A percentile compares a stretch with the other conserved stretches of the same genome.
Evolutionary conservation across 1,284 basidiomycete species (phyloP).

Genomic region (Irpex lacteus): DNA sequence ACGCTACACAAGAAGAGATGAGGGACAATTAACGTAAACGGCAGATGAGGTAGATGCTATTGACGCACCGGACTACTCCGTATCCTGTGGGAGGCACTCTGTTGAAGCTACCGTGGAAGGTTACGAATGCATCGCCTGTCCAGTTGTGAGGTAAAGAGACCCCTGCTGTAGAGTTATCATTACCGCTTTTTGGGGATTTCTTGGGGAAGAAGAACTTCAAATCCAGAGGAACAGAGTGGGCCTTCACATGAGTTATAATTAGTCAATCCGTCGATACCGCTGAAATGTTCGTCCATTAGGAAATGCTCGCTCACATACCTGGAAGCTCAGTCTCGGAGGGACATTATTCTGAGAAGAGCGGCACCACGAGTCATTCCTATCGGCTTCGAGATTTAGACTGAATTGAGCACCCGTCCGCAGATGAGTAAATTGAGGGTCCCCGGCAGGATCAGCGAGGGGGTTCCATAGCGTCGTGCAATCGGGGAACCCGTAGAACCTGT

Average conservation of each 20-base stretch:
- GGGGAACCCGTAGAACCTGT: conserved; percentile 13
- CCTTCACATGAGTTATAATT: conserved; percentile 21
- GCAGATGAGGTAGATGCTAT: neutral
- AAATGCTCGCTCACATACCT: conserved; percentile 1
- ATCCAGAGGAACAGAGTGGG: conserved; percentile 42
- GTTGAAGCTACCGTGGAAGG: conserved; percentile 28
- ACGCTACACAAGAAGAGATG: conserved; percentile 1
- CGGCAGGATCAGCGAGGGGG: conserved; percentile 10
- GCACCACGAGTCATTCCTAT: conserved; percentile 22
- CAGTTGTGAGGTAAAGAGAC: conserved; percentile 28
- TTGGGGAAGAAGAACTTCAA: conserved; percentile 34
- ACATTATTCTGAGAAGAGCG: conserved; percentile 29
- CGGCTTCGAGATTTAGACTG: conserved; percentile 11
- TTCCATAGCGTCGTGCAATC: conserved; percentile 17
- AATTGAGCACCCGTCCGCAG: conserved; percentile 13
- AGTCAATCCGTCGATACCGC: neutral
- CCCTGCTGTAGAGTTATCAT: neutral
- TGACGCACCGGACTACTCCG: conserved; percentile 38
- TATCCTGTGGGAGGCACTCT: conserved; percentile 35
- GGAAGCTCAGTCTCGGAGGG: conserved; percentile 34
- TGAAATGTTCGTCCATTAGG: neutral
- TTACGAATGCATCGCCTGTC: conserved; percentile 29
- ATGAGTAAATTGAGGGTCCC: conserved; percentile 10
- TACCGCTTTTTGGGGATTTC: neutral
- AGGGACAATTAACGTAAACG: neutral